Evolutionary conservation across 1,139 yeast species (phyloP), one percentile per base, ranked within the genome.

Genomic region (Candida glucosophila): DNA sequence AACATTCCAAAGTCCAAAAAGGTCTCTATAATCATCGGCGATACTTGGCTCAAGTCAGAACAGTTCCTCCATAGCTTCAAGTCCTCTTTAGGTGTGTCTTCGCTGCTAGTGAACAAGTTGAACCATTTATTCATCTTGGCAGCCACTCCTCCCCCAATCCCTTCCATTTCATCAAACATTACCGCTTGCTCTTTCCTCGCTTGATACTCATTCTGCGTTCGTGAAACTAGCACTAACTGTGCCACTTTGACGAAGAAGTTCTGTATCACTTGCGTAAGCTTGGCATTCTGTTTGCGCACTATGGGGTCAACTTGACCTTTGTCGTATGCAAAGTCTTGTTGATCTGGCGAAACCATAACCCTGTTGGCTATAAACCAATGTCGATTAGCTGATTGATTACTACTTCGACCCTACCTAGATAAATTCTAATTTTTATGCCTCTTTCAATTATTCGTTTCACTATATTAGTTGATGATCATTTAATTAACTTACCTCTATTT

Each of bases 21-120:
- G 0, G 92, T 78, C 47, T 90, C 98, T 18, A 90, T 67, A 14
- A 88, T 82, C 53, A 90, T 64, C 2, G 95, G 94, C 3, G 93
- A 86, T 13, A 77, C 49, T 3, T 44, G 35, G 4, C 55, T 32
- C 3, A 66, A 33, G 30, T 68, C 73, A 19, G 52, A 48, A 20
- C 49, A 39, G 16, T 54, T 36, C 33, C 66, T 66, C 94, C 94
- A 83, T 8, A 63, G 53, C 29, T 61, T 58, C 29, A 81, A 51
- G 26, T 76, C 85, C 8, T 74, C 83, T 25, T 66, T 59, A 24
- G 60, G 51, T 3, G 55, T 36, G 19, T 66, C 77, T 30, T 67
- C 67, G 28, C 55, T 61, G 22, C 43, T 37, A 28, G 75, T 52
- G 35, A 75, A 77, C 12, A 83, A 47, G 42, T 80, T 79, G 58